phyloP scores from a whole-genome alignment of 495 filamentous ascomycete genomes.

The Penicillium soppii region DNA sequence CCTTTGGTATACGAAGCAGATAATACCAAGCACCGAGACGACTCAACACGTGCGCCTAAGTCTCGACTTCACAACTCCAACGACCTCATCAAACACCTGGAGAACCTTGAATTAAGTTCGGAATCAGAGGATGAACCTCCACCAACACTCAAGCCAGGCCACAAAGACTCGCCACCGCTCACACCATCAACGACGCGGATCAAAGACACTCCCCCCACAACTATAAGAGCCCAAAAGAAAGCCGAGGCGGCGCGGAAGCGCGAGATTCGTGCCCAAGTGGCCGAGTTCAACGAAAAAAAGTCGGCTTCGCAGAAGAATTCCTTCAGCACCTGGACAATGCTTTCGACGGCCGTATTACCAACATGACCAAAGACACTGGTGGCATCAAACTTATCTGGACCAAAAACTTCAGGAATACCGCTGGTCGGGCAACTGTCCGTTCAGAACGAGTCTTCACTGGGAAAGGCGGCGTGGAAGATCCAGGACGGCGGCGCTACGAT shows the following conservation, averaged over 20 bases:
- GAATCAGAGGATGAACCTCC: conserved; percentile 9
- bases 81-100: conserved; percentile 13
- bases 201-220: background rate
- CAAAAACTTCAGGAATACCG: conserved; percentile 81
- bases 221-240: conserved; percentile 39
- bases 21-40: background rate
- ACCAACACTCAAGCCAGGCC: conserved; percentile 10
- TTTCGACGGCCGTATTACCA: conserved; percentile 62
- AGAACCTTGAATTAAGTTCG: conserved; percentile 18
- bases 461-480: background rate
- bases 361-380: conserved; percentile 62
- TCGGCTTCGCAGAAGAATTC: conserved; percentile 65
- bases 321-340: conserved; percentile 68
- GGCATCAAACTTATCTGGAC: conserved; percentile 81
- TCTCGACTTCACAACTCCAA: conserved; percentile 5
- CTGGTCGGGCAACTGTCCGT: conserved; percentile 62
- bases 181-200: conserved; percentile 36
- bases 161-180: conserved; percentile 32
- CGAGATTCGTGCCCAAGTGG: conserved; percentile 48
- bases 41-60: background rate
- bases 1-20: no score
- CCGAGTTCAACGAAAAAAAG: conserved; percentile 68
- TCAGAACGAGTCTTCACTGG: background rate
- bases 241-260: conserved; percentile 40
- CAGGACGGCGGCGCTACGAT: conserved; percentile 45